phyloP scores from a whole-genome alignment of 306 rosid species.

The Cucurbita moschata region DNA sequence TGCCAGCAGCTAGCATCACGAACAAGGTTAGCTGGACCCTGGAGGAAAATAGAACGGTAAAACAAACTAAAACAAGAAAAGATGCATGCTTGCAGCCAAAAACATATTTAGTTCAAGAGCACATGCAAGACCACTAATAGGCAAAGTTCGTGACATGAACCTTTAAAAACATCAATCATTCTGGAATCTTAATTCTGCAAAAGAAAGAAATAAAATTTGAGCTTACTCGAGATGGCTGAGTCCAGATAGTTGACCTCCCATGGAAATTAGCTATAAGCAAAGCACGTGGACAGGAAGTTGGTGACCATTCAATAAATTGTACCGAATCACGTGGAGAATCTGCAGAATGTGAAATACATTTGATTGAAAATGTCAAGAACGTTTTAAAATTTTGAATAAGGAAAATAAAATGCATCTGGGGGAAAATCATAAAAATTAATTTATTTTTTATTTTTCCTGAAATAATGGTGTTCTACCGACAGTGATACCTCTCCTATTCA shows the following conservation, averaged over 20 bases:
- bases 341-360: slow-evolving; percentile 21
- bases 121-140: background rate
- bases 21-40: slow-evolving; percentile 87
- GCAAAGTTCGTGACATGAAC: background rate
- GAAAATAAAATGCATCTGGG: background rate
- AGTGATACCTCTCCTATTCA: too few relatives aligned
- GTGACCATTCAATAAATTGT: slow-evolving; percentile 98
- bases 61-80: background rate
- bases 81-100: background rate
- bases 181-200: background rate
- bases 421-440: background rate
- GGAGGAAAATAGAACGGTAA: slow-evolving; percentile 15
- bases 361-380: background rate
- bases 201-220: background rate
- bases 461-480: background rate
- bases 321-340: slow-evolving; percentile 99
- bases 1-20: slow-evolving; percentile 86
- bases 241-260: slow-evolving; percentile 96
- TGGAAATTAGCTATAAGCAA: slow-evolving; percentile 86
- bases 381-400: background rate
- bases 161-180: background rate
- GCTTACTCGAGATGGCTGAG: slow-evolving; percentile 89
- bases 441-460: background rate
- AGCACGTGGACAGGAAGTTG: slow-evolving; percentile 74
- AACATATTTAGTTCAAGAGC: background rate